A percentile compares a stretch with the other conserved stretches of the same genome.
These are phyloP conservation scores for Berkeleyomyces basicola DNA, from an alignment of 2,329 filamentous ascomycete species.

Conservation along the genomic window DNA sequence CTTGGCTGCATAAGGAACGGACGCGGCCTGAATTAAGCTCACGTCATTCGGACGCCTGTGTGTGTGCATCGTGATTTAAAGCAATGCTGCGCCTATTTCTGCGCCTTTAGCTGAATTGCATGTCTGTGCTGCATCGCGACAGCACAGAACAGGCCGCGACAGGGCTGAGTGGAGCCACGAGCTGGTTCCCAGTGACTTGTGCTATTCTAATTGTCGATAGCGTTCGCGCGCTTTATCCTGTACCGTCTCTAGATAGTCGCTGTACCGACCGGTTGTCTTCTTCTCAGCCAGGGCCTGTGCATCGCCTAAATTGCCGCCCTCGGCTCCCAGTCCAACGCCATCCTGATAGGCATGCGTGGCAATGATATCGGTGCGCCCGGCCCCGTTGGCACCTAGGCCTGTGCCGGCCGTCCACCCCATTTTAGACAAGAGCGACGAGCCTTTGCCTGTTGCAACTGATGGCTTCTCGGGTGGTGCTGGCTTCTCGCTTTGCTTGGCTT, in stretches of 20 bases:
- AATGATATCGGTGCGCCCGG: conserved; percentile 47
- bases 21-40: background rate
- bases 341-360: conserved; percentile 47
- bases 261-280: conserved; percentile 42
- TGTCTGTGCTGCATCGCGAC: too few species aligned
- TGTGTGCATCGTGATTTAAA: background rate
- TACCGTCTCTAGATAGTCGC: conserved; percentile 45
- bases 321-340: conserved; percentile 52
- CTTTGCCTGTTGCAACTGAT: conserved; percentile 33
- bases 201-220: conserved; percentile 35
- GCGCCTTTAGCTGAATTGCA: too few species aligned
- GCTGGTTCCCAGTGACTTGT: background rate
- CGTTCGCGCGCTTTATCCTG: conserved; percentile 51
- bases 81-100: too few species aligned
- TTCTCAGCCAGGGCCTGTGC: conserved; percentile 45
- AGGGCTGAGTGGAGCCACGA: too few species aligned
- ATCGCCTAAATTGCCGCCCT: conserved; percentile 53
- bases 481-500: conserved; percentile 20
- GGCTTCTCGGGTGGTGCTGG: background rate
- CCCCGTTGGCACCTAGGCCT: conserved; percentile 46
- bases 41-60: background rate
- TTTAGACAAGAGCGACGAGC: conserved; percentile 51
- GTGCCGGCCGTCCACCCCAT: conserved; percentile 54
- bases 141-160: too few species aligned
- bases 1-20: background rate